Conservation (phyloP, 495 filamentous ascomycete species). For the Aspergillus wentii region DNA sequence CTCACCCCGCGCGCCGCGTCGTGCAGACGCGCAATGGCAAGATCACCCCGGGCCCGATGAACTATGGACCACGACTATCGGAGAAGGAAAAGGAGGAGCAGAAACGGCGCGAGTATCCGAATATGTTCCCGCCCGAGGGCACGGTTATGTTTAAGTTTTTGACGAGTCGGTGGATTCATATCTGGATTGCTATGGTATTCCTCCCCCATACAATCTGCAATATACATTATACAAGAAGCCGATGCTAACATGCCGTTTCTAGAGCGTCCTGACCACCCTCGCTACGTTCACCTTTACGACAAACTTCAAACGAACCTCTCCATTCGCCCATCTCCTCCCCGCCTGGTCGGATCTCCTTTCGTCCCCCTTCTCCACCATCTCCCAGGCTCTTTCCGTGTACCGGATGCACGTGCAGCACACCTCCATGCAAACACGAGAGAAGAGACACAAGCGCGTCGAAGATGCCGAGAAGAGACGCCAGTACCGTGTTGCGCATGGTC, state of each 20-base stretch:
- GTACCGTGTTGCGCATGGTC: conserved; percentile 78
- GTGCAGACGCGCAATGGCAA: conserved; percentile 25
- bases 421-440: conserved; percentile 57
- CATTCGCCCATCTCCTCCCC: conserved; percentile 69
- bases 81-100: conserved; percentile 56
- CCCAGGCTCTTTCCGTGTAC: conserved; percentile 58
- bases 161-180: conserved; percentile 65
- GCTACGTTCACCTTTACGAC: conserved; percentile 61
- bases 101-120: conserved; percentile 65
- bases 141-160: conserved; percentile 74
- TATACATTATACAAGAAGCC: not conserved
- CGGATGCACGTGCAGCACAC: conserved; percentile 63
- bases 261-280: conserved; percentile 65
- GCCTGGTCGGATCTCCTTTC: conserved; percentile 50
- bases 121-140: conserved; percentile 72
- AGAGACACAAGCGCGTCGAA: conserved; percentile 60
- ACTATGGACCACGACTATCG: conserved; percentile 63
- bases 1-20: conserved; percentile 62
- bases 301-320: conserved; percentile 66
- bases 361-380: conserved; percentile 58
- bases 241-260: not conserved
- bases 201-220: not conserved
- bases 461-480: conserved; percentile 74
- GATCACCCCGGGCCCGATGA: conserved; percentile 32
- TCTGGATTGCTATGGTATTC: conserved; percentile 70